Evolutionary conservation across 495 filamentous ascomycete genomes (phyloP).

Genomic region (Tetracladium marchalianum): DNA sequence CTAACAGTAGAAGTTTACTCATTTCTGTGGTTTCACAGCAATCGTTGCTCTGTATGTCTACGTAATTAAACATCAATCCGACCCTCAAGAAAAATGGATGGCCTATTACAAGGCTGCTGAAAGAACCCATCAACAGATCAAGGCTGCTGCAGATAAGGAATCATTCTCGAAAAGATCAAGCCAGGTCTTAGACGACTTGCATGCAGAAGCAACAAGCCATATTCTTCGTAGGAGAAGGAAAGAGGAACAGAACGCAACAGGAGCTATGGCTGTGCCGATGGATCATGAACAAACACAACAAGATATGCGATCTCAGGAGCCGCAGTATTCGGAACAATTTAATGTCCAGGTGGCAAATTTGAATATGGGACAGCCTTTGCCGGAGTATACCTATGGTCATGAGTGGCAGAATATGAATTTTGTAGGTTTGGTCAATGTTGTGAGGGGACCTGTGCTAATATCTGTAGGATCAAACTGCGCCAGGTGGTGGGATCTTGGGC

Average conservation of each 20-base stretch:
- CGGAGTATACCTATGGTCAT: background rate
- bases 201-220: conserved; percentile 26
- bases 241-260: no score
- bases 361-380: no score
- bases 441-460: background rate
- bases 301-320: no score
- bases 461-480: background rate
- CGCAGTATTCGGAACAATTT: no score
- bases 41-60: conserved; percentile 44
- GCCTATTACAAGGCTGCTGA: conserved; percentile 20
- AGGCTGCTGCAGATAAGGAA: conserved; percentile 17
- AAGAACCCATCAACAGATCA: conserved; percentile 22
- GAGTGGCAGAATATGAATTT: conserved; percentile 6
- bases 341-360: no score
- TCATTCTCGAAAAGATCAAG: conserved; percentile 25
- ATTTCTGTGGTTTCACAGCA: conserved; percentile 46
- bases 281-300: no score
- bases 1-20: conserved; percentile 33
- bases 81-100: conserved; percentile 7
- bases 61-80: conserved; percentile 35
- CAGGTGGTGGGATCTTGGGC: background rate
- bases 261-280: no score
- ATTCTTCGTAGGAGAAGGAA: background rate
- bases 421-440: background rate
- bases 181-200: conserved; percentile 33